These are phyloP conservation scores for Phytophthora pistaciae DNA, from an alignment of 352 stramenopile genomes.

Conservation along the genomic window DNA sequence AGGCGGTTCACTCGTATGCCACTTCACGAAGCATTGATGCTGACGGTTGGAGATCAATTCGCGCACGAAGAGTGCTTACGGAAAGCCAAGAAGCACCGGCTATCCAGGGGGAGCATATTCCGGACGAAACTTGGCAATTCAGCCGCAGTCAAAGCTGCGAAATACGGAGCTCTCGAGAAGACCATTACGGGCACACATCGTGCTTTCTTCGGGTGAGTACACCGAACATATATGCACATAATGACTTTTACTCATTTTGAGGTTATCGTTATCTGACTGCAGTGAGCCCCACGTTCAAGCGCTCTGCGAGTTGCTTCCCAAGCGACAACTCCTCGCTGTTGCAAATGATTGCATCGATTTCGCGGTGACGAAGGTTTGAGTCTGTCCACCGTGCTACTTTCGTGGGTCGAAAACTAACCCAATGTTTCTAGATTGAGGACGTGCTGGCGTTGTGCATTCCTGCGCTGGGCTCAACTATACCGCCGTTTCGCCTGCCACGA, in stretches of 20 bases:
- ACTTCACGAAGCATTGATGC: conserved; percentile 31
- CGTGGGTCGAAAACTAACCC: neutral
- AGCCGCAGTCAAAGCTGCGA: conserved; percentile 11
- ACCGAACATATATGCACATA: neutral
- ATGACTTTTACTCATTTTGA: neutral
- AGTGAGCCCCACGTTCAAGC: conserved; percentile 36
- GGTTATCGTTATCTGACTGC: conserved; percentile 1
- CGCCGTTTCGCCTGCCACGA: conserved; percentile 75
- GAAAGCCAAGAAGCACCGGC: conserved; percentile 26
- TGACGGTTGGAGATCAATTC: conserved; percentile 30
- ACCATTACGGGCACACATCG: conserved; percentile 23
- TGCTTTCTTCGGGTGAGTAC: conserved; percentile 33
- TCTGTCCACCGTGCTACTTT: neutral
- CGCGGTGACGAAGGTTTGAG: conserved; percentile 47
- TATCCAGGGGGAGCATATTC: conserved; percentile 20
- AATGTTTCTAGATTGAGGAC: conserved; percentile 62
- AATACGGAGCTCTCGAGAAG: conserved; percentile 28
- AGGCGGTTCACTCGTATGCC: conserved; percentile 52
- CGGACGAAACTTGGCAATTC: conserved; percentile 20
- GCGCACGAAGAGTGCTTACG: conserved; percentile 35
- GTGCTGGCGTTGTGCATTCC: conserved; percentile 77
- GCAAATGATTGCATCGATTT: conserved; percentile 45
- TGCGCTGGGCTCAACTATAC: conserved; percentile 75
- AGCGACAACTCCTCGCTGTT: conserved; percentile 40
- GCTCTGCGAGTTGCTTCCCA: conserved; percentile 39